Conservation (phyloP, 2,329 filamentous ascomycete genomes). For the Fusarium domesticum region DNA sequence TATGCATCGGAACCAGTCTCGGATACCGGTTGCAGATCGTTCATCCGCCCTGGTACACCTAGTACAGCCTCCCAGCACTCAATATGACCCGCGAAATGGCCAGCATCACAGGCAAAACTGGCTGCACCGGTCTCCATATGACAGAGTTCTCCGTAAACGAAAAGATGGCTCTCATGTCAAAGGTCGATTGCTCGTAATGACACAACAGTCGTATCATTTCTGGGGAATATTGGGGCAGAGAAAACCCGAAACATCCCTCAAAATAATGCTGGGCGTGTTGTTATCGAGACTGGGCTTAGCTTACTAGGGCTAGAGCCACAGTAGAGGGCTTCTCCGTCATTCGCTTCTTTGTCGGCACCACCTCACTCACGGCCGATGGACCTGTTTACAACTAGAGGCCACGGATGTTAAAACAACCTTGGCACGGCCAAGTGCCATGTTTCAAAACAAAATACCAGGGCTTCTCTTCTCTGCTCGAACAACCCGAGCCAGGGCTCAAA, state of each 20-base stretch:
- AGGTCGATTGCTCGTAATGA: conserved; percentile 21
- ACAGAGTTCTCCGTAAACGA: conserved; percentile 6
- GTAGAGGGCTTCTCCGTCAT: no score
- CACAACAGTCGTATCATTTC: conserved; percentile 30
- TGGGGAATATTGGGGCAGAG: conserved; percentile 14
- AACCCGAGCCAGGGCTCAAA: not conserved
- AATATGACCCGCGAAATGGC: conserved; percentile 18
- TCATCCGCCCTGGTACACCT: no score
- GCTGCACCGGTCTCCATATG: no score
- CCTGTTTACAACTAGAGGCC: no score
- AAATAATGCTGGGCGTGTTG: no score
- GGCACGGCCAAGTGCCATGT: not conserved
- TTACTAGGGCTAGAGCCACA: no score
- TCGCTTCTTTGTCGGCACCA: no score
- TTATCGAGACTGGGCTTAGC: no score
- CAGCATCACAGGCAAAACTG: conserved; percentile 19
- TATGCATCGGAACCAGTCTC: conserved; percentile 25
- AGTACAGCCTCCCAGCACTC: conserved; percentile 17
- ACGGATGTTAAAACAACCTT: no score
- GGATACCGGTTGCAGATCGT: conserved; percentile 29
- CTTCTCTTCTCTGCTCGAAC: not conserved
- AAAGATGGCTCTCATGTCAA: no score
- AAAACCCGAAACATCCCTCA: no score
- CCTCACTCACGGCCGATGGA: no score
- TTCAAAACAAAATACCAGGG: not conserved